Evolutionary conservation across 2,329 filamentous ascomycete genomes (phyloP).

Genomic region (Sphaceloma murrayae): DNA sequence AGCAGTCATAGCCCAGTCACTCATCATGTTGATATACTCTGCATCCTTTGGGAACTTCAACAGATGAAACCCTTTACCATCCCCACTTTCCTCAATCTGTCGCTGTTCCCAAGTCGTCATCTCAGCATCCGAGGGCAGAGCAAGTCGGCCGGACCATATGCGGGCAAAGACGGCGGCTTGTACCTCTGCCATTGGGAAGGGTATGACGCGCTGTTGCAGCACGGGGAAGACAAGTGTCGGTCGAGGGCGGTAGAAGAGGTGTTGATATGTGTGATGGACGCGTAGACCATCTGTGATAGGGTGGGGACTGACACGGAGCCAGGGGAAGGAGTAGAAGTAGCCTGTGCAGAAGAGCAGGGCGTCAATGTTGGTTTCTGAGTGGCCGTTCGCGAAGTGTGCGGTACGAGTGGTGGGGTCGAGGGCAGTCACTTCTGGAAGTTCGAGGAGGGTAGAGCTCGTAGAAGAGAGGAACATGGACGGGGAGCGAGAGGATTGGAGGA

Average conservation of each 20-base stretch:
- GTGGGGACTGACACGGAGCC: slow-evolving; percentile 46
- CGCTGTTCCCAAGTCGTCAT: slow-evolving; percentile 61
- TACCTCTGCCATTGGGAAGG: slow-evolving; percentile 69
- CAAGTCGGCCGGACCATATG: slow-evolving; percentile 62
- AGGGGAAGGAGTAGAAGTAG: slow-evolving; percentile 78
- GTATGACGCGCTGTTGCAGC: slow-evolving; percentile 75
- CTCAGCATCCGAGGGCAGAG: slow-evolving; percentile 50
- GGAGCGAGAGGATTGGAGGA: slow-evolving; percentile 55
- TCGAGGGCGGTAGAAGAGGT: slow-evolving; percentile 65
- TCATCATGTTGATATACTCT: slow-evolving; percentile 58
- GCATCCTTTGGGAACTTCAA: slow-evolving; percentile 54
- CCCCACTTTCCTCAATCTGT: slow-evolving; percentile 35
- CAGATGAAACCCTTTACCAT: slow-evolving; percentile 45
- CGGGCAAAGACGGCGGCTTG: slow-evolving; percentile 70
- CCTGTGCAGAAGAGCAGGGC: slow-evolving; percentile 79
- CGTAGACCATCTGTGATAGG: slow-evolving; percentile 60
- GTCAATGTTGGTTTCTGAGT: slow-evolving; percentile 58
- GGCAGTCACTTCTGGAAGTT: slow-evolving; percentile 44
- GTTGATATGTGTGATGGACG: slow-evolving; percentile 64
- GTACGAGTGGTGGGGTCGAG: slow-evolving; percentile 49
- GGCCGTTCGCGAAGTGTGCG: slow-evolving; percentile 58
- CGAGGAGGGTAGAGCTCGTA: slow-evolving; percentile 45
- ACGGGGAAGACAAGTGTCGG: slow-evolving; percentile 71
- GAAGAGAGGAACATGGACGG: slow-evolving; percentile 38
- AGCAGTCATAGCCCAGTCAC: slow-evolving; percentile 50